phyloP scores from a whole-genome alignment of 768 basidiomycete genomes.

The Suillus placidus region DNA sequence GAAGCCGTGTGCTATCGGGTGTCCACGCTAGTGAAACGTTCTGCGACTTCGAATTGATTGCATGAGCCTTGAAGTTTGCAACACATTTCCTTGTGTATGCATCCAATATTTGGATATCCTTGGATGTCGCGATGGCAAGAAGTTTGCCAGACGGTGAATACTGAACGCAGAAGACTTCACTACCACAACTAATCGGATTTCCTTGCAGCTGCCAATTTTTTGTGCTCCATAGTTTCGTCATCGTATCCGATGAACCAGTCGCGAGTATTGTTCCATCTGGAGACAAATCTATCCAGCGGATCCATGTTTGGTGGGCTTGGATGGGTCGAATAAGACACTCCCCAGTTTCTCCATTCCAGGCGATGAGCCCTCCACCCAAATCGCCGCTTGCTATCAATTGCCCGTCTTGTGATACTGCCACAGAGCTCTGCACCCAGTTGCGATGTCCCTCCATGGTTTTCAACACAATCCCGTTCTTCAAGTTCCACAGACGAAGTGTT shows the following conservation, averaged over 20 bases:
- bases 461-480: neutral
- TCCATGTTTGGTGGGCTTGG: neutral
- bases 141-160: neutral
- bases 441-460: neutral
- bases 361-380: neutral
- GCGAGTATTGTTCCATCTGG: neutral
- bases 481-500: neutral
- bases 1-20: neutral
- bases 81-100: neutral
- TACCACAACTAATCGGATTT: neutral
- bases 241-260: neutral
- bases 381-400: neutral
- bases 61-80: neutral
- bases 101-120: neutral
- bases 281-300: neutral
- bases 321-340: neutral
- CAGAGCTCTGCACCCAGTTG: neutral
- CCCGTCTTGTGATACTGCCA: neutral
- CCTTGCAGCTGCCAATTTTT: neutral
- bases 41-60: neutral
- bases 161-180: neutral
- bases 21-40: neutral
- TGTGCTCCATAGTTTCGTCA: neutral
- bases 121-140: slow-evolving; percentile 1
- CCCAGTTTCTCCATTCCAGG: neutral